Evolutionary conservation across 192 early-diverging fungal species (phyloP), one percentile per base, ranked within the genome.

Genomic region (Mortierella antarctica): DNA sequence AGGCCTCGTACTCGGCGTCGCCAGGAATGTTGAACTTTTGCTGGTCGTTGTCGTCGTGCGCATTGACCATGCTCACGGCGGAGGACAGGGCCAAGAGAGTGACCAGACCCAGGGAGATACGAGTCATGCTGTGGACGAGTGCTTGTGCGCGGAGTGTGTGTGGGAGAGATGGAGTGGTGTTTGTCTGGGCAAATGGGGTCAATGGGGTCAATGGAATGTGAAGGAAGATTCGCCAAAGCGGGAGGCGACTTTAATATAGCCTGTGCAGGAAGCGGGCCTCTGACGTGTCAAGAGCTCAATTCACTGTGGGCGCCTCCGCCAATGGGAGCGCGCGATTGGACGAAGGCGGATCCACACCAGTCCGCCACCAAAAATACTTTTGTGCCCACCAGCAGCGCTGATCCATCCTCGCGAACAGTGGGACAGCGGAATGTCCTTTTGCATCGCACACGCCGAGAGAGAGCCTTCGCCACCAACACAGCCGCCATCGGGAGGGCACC

Each of bases 31-130:
- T 71, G 65, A 80, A 80, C n/a, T 79, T 31, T 20, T 60, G 14
- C 17, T 80, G 67, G 17, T 39, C 70, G 23, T 80, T 67, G 40
- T 65, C 49, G 74, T 77, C 77, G n/a, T 80, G 77, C 13, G 77
- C 77, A 62, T 23, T 44, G 65, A 80, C 77, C 59, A 80, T 80
- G 60, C 53, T 72, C 64, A 80, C 70, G 64, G 77, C 77, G 6
- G 70, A 59, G 70, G 77, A 80, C 57, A 80, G 49, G 42, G 77
- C 77, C 48, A 80, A 47, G 61, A 80, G 77, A 17, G 57, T 40
- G 41, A 79, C 77, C 5, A 80, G 65, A 40, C 77, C 70, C 64
- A 72, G 23, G 44, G 70, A 62, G 49, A 80, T 71, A 54, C 77
- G 77, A 46, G 77, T 67, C 77, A 80, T 80, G 31, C 31, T 44